Evolutionary conservation across 176 grass and related monocot species (phyloP).

Genomic region (Raddia distichophylla): DNA sequence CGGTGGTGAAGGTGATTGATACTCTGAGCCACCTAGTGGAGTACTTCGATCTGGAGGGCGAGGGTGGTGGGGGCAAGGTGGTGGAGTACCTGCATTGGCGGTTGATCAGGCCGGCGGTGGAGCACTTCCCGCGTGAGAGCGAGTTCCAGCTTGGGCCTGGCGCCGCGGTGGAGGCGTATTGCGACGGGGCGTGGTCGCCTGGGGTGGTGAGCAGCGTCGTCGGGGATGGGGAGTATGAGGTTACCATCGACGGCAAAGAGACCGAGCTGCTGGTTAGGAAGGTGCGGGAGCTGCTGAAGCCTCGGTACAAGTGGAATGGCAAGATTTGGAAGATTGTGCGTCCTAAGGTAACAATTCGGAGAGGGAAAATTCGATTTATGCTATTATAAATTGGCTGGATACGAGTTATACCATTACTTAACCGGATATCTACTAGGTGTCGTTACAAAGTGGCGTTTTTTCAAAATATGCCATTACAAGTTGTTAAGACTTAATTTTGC

Average conservation of each 20-base stretch:
- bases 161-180: slow-evolving; percentile 50
- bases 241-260: slow-evolving; percentile 8
- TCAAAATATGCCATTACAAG: too few relatives aligned
- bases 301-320: slow-evolving; percentile 55
- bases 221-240: slow-evolving; percentile 33
- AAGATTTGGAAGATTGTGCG: slow-evolving; percentile 43
- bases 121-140: not conserved
- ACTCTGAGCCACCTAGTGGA: slow-evolving; percentile 47
- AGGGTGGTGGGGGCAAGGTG: slow-evolving; percentile 1
- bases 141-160: slow-evolving; percentile 31
- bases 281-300: slow-evolving; percentile 43
- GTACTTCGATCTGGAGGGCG: slow-evolving; percentile 47
- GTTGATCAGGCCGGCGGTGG: slow-evolving; percentile 50
- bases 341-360: slow-evolving; percentile 28
- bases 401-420: too few relatives aligned
- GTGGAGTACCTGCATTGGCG: slow-evolving; percentile 60
- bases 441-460: too few relatives aligned
- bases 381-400: too few relatives aligned
- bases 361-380: too few relatives aligned
- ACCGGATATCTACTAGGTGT: too few relatives aligned
- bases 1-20: slow-evolving; percentile 39
- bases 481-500: too few relatives aligned
- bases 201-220: slow-evolving; percentile 36
- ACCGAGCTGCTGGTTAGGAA: slow-evolving; percentile 21
- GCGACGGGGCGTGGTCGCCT: slow-evolving; percentile 50